phyloP scores from a whole-genome alignment of 148 eudicot genomes.

The Linanthus parryae region DNA sequence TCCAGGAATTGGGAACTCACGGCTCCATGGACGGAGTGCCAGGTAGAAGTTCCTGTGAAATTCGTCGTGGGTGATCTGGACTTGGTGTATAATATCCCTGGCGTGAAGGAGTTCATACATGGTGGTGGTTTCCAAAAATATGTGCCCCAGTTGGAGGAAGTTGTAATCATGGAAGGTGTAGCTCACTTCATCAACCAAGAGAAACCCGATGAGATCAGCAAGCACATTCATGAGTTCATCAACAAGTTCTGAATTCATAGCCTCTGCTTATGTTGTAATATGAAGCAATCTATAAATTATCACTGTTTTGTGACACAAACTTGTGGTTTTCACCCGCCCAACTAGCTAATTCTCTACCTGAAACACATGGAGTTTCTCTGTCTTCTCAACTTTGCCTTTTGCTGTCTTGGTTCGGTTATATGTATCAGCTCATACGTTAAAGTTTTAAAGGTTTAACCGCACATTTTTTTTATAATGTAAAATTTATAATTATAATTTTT shows the following conservation, averaged over 20 bases:
- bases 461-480: too few species aligned
- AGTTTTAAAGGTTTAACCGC: too few species aligned
- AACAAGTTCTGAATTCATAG: slow-evolving; percentile 8
- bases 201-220: slow-evolving; percentile 17
- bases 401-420: too few species aligned
- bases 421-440: too few species aligned
- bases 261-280: too few species aligned
- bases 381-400: too few species aligned
- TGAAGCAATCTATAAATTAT: too few species aligned
- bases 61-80: slow-evolving; percentile 17
- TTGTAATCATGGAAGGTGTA: slow-evolving; percentile 12
- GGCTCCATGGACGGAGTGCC: slow-evolving; percentile 10
- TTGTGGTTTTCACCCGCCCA: too few species aligned
- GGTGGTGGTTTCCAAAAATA: slow-evolving; percentile 12
- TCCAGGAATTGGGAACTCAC: slow-evolving; percentile 16
- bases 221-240: slow-evolving; percentile 11
- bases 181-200: slow-evolving; percentile 17
- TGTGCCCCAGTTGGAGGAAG: slow-evolving; percentile 13
- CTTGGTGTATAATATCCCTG: slow-evolving; percentile 11
- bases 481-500: too few species aligned
- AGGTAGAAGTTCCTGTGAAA: slow-evolving; percentile 11
- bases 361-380: too few species aligned
- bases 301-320: too few species aligned
- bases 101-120: slow-evolving; percentile 11
- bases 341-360: too few species aligned